phyloP scores from a whole-genome alignment of 2,329 filamentous ascomycete genomes.

The Colletotrichum tropicicola region DNA sequence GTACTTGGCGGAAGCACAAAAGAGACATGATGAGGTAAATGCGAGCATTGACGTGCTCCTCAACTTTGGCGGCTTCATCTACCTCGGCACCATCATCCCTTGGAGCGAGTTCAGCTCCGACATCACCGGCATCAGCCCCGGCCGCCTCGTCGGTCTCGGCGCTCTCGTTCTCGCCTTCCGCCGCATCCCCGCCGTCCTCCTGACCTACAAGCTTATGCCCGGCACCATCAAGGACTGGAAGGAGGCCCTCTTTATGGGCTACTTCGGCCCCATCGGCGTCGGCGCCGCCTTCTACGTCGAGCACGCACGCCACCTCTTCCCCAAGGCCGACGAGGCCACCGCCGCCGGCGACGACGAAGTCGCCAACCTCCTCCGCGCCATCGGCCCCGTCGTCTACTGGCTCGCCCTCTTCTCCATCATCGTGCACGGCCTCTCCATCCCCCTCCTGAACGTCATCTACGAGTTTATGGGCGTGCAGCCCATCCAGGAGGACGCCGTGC shows the following conservation, averaged over 20 bases:
- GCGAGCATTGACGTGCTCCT: constrained; percentile 64
- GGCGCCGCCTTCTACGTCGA: constrained; percentile 79
- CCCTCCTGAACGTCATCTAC: constrained; percentile 50
- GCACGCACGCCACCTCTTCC: constrained; percentile 53
- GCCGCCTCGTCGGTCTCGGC: constrained; percentile 59
- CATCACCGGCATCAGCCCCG: constrained; percentile 60
- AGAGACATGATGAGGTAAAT: constrained; percentile 69
- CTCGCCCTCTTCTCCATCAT: constrained; percentile 52
- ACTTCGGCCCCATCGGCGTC: constrained; percentile 81
- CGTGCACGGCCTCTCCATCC: constrained; percentile 58
- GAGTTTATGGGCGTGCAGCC: constrained; percentile 47
- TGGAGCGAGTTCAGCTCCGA: constrained; percentile 64
- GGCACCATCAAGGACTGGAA: constrained; percentile 59
- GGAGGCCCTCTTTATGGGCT: constrained; percentile 69
- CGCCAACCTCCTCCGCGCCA: constrained; percentile 44
- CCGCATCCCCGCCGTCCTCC: constrained; percentile 64
- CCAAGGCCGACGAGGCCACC: constrained; percentile 38
- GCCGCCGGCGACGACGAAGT: constrained; percentile 46
- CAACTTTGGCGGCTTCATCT: constrained; percentile 70
- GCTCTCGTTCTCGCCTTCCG: constrained; percentile 62
- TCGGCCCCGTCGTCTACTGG: constrained; percentile 51
- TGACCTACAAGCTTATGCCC: constrained; percentile 65
- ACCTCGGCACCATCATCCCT: constrained; percentile 63
- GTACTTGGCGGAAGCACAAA: constrained; percentile 64
- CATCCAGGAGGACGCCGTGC: constrained; percentile 51